A percentile compares a stretch with the other conserved stretches of the same genome.
Evolutionary conservation across 2,329 filamentous ascomycete species (phyloP).

Genomic region (Calonectria hongkongensis): DNA sequence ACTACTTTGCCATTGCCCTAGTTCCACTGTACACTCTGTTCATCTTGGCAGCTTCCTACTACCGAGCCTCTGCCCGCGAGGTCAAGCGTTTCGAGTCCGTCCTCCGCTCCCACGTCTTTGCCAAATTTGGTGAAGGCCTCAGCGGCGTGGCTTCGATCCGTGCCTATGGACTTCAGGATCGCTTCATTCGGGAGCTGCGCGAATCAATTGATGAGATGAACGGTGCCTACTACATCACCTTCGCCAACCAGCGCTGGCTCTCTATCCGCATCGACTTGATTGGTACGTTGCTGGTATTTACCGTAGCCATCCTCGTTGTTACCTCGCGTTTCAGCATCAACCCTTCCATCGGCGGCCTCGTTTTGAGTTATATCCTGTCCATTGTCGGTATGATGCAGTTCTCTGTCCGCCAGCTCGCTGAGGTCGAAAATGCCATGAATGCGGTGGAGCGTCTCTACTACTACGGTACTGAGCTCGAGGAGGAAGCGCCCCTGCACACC

Average conservation of each 20-base stretch:
- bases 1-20: slow-evolving; percentile 84
- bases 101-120: slow-evolving; percentile 90
- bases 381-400: slow-evolving; percentile 98
- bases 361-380: slow-evolving; percentile 93
- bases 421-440: slow-evolving; percentile 99
- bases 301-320: slow-evolving; percentile 91
- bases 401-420: slow-evolving; percentile 92
- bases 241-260: slow-evolving; percentile 96
- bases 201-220: slow-evolving; percentile 92
- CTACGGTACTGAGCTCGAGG: slow-evolving; percentile 90
- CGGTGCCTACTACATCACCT: slow-evolving; percentile 94
- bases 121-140: slow-evolving; percentile 92
- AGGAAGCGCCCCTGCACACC: slow-evolving; percentile 90
- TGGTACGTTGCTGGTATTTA: slow-evolving; percentile 89
- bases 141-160: slow-evolving; percentile 89
- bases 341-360: slow-evolving; percentile 89
- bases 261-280: slow-evolving; percentile 89
- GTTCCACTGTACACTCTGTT: slow-evolving; percentile 84
- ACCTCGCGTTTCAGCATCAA: slow-evolving; percentile 91
- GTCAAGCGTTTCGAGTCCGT: slow-evolving; percentile 96
- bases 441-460: slow-evolving; percentile 93
- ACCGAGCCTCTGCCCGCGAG: slow-evolving; percentile 92
- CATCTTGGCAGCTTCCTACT: slow-evolving; percentile 89
- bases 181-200: slow-evolving; percentile 83
- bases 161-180: slow-evolving; percentile 87